Conservation (phyloP, 140 eudicot species). For the Oenanthe javanica region DNA sequence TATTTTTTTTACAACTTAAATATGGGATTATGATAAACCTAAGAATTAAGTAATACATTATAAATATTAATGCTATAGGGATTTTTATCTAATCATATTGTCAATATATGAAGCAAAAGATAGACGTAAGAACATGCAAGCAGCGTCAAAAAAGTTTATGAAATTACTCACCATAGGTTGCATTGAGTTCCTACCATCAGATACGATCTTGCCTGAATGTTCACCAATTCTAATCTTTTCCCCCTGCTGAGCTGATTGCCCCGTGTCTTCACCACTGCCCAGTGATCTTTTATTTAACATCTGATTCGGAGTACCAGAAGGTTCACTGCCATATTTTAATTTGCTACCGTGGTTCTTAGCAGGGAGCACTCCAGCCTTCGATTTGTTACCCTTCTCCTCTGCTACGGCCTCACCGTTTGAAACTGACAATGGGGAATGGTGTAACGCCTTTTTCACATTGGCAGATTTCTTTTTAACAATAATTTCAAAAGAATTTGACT, state of each 20-base stretch:
- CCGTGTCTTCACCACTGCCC: slow-evolving; percentile 34
- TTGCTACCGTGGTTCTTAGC: slow-evolving; percentile 42
- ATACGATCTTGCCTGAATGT: slow-evolving; percentile 38
- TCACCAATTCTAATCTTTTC: slow-evolving; percentile 47
- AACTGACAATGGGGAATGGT: slow-evolving; percentile 29
- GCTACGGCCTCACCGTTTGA: slow-evolving; percentile 36
- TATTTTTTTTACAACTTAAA: no score
- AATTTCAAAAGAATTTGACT: slow-evolving; percentile 43
- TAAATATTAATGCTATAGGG: no score
- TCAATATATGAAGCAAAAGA: background rate
- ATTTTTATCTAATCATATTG: background rate
- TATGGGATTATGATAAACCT: background rate
- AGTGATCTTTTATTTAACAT: slow-evolving; percentile 32
- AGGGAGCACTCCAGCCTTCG: slow-evolving; percentile 31
- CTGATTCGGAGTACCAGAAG: slow-evolving; percentile 29
- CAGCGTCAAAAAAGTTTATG: background rate
- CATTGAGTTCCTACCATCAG: slow-evolving; percentile 35
- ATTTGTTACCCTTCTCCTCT: slow-evolving; percentile 47
- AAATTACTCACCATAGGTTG: slow-evolving; percentile 50
- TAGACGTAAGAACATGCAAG: background rate
- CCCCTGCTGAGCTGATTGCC: slow-evolving; percentile 37
- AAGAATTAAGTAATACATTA: background rate
- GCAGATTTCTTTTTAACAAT: slow-evolving; percentile 43
- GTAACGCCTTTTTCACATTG: slow-evolving; percentile 25
- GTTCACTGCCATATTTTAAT: slow-evolving; percentile 47